Evolutionary conservation across 2,329 filamentous ascomycete species (phyloP).

Genomic region (Fusarium pseudocircinatum): DNA sequence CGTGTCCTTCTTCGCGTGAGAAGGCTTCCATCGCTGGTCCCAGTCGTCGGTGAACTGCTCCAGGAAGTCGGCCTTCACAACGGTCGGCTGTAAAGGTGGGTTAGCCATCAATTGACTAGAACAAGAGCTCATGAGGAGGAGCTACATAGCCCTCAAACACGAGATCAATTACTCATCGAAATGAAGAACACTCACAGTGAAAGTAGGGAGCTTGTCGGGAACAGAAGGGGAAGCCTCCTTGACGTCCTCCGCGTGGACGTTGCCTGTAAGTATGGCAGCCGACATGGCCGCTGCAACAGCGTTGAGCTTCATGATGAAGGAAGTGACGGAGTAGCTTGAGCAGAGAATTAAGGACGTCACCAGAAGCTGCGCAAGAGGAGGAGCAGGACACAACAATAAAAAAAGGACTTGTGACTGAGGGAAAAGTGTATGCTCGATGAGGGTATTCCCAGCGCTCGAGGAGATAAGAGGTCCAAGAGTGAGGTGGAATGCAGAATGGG

Average conservation of each 20-base stretch:
- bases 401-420: conserved; percentile 5
- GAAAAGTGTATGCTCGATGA: conserved; percentile 3
- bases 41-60: conserved; percentile 99
- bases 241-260: conserved; percentile 74
- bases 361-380: conserved; percentile 33
- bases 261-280: conserved; percentile 76
- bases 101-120: conserved; percentile 39
- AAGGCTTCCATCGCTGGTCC: conserved; percentile 92
- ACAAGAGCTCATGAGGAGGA: neutral
- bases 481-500: conserved; percentile 41
- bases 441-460: conserved; percentile 44
- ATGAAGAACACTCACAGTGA: conserved; percentile 75
- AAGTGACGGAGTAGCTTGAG: conserved; percentile 58
- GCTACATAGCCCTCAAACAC: neutral
- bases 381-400: conserved; percentile 10
- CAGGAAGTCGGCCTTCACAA: conserved; percentile 90
- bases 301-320: conserved; percentile 81
- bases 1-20: conserved; percentile 93
- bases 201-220: conserved; percentile 75
- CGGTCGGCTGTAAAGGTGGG: conserved; percentile 74
- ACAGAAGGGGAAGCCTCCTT: conserved; percentile 59
- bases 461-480: conserved; percentile 42
- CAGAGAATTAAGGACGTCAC: conserved; percentile 29
- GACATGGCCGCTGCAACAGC: conserved; percentile 79
- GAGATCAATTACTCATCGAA: neutral